Evolutionary conservation across 257 asterid genomes (phyloP).

Genomic region (Ocimum tenuiflorum): DNA sequence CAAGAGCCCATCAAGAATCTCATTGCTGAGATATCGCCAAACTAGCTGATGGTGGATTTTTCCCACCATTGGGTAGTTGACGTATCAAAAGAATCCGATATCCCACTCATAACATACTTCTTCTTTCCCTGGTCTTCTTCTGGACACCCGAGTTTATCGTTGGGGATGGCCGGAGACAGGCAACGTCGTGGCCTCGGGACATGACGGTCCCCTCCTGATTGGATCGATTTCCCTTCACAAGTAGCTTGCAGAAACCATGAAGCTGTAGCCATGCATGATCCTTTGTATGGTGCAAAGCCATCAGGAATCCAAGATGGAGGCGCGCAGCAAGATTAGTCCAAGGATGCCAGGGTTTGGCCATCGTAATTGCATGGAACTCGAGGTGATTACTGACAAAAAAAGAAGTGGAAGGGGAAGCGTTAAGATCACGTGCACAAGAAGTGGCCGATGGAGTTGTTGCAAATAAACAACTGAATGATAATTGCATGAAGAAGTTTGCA

Average conservation of each 20-base stretch:
- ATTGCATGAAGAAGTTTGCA: not conserved
- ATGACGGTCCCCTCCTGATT: not conserved
- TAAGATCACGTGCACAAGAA: slow-evolving; percentile 2
- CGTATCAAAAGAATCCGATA: not conserved
- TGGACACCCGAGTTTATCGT: not conserved
- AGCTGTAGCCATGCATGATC: not conserved
- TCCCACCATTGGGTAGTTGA: not conserved
- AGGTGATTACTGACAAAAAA: slow-evolving; percentile 9
- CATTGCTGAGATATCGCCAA: not conserved
- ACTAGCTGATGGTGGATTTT: not conserved
- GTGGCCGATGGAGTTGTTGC: not conserved
- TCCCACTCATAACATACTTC: not conserved
- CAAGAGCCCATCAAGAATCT: not conserved
- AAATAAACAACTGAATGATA: not conserved
- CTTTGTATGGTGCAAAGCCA: not conserved
- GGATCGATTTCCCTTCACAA: not conserved
- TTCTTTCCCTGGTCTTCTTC: not conserved
- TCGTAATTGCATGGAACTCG: slow-evolving; percentile 20
- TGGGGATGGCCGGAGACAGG: no score
- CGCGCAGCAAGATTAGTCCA: not conserved
- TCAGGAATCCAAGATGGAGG: slow-evolving; percentile 4
- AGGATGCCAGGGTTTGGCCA: not conserved
- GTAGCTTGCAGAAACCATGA: not conserved
- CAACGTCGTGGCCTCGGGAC: not conserved
- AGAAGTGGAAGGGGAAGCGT: slow-evolving; percentile 12